Evolutionary conservation across 441 rosid genomes (phyloP), one percentile per base, ranked within the genome.

Genomic region (Euphorbia celastroides): DNA sequence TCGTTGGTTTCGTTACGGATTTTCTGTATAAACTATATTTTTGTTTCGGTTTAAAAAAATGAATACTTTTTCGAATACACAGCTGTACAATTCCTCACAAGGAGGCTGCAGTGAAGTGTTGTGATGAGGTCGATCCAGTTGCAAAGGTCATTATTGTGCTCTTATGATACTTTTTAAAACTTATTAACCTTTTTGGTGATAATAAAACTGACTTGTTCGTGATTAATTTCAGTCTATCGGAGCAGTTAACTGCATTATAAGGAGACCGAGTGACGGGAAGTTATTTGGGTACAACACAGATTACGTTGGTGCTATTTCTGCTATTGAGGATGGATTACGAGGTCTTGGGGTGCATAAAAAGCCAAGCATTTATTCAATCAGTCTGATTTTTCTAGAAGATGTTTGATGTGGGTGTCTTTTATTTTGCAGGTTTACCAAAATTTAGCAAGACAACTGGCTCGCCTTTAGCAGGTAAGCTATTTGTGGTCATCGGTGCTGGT

Each of bases 401-500:
- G n/a, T n/a, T n/a, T n/a, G n/a, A n/a, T n/a, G n/a, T n/a, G n/a
- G n/a, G n/a, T n/a, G n/a, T n/a, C n/a, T n/a, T n/a, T n/a, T n/a
- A n/a, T n/a, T n/a, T n/a, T n/a, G n/a, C n/a, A n/a, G n/a, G n/a
- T n/a, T n/a, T n/a, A n/a, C n/a, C n/a, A n/a, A n/a, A n/a, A n/a
- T n/a, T n/a, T n/a, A n/a, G n/a, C n/a, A n/a, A 19, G 19, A 19
- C 75, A 22, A 65, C 75, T 13, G 69, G 63, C 68, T 86, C 86
- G 10, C 88, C 86, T 51, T 76, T 86, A 67, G 80, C 82, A n/a
- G 88, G 86, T 56, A 82, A 82, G 71, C 71, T 82, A 58, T 82
- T 86, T 77, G 84, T 82, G 10, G 82, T 84, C 68, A 77, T 86
- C 64, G 92, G 91, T 62, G 88, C 88, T 59, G 88, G 91, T 50